A percentile compares a stretch with the other conserved stretches of the same genome.
Conservation (phyloP, 257 asterid genomes). For the Penstemon barbatus region DNA sequence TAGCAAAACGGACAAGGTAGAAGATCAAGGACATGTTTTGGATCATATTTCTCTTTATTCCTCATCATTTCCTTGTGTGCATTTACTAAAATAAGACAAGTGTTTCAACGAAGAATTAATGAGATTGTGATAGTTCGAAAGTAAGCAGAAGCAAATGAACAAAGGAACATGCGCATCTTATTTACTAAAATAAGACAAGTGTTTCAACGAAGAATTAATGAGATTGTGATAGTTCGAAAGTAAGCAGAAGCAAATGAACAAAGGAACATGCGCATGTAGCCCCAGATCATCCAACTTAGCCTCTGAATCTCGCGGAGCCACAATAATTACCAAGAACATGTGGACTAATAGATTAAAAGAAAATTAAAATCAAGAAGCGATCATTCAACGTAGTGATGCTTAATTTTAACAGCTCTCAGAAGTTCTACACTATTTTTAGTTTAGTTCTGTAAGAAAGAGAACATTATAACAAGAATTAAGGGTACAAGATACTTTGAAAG, state of each 20-base stretch:
- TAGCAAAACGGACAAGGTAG: too few relatives aligned
- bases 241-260: background rate
- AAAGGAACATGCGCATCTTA: background rate
- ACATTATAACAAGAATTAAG: too few relatives aligned
- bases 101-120: conserved; percentile 3
- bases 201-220: conserved; percentile 6
- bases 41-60: too few relatives aligned
- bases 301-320: background rate
- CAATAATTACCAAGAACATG: background rate
- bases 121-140: background rate
- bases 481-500: too few relatives aligned
- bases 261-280: background rate
- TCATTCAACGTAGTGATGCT: too few relatives aligned
- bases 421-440: too few relatives aligned
- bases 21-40: too few relatives aligned
- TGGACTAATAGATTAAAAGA: too few relatives aligned
- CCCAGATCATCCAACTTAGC: background rate
- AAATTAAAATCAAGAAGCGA: too few relatives aligned
- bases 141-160: background rate
- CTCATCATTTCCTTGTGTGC: too few relatives aligned
- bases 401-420: too few relatives aligned
- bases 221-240: background rate
- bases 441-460: too few relatives aligned
- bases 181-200: conserved; percentile 3
- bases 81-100: conserved; percentile 3